These are phyloP conservation scores for Heterobasidion annosum DNA, from an alignment of 1,284 basidiomycete species.

Conservation along the genomic window DNA sequence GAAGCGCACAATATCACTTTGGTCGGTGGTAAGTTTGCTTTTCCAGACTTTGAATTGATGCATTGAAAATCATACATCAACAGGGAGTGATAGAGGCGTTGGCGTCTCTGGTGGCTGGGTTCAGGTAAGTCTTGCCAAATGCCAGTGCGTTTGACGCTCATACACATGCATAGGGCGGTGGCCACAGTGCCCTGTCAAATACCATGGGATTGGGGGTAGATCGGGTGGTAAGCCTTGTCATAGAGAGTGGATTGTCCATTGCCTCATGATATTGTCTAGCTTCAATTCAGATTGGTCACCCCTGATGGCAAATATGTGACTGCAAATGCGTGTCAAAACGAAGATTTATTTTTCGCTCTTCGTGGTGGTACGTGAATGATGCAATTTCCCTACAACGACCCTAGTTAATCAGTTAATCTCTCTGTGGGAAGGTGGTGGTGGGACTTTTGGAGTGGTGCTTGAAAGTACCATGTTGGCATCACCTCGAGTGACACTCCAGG, in stretches of 20 bases:
- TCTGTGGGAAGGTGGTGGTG: slow-evolving; percentile 14
- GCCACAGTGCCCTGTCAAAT: slow-evolving; percentile 14
- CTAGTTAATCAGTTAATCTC: no score
- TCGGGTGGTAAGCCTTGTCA: slow-evolving; percentile 9
- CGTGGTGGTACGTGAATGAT: slow-evolving; percentile 6
- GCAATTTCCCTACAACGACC: background rate
- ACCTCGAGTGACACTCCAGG: slow-evolving; percentile 4
- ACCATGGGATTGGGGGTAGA: slow-evolving; percentile 16
- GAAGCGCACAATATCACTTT: slow-evolving; percentile 21
- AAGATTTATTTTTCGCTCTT: slow-evolving; percentile 26
- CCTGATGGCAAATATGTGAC: slow-evolving; percentile 20
- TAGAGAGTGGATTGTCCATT: background rate
- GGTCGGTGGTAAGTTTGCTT: slow-evolving; percentile 15
- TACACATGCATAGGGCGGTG: slow-evolving; percentile 12
- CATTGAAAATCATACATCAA: background rate
- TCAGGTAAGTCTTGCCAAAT: slow-evolving; percentile 1
- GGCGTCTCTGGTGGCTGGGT: slow-evolving; percentile 19
- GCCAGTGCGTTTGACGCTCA: background rate
- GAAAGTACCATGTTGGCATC: slow-evolving; percentile 6
- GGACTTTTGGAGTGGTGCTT: slow-evolving; percentile 13
- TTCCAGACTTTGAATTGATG: background rate
- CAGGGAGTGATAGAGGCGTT: slow-evolving; percentile 14
- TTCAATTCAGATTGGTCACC: slow-evolving; percentile 19
- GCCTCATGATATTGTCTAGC: slow-evolving; percentile 2
- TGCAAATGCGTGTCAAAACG: slow-evolving; percentile 24